phyloP scores from a whole-genome alignment of 2,329 filamentous ascomycete species.

The Beauveria caledonica region DNA sequence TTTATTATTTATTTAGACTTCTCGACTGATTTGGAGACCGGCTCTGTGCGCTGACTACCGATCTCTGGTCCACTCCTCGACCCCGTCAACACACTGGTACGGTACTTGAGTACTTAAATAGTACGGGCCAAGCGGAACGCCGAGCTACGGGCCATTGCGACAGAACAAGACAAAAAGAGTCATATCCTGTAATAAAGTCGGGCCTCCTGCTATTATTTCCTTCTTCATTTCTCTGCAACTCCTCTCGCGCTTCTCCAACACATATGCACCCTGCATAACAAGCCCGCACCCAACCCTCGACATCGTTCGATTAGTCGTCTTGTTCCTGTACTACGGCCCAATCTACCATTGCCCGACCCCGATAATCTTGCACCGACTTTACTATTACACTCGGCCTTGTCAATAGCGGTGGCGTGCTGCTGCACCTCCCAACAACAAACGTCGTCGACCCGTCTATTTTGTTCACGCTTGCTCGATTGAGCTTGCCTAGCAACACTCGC shows the following conservation, averaged over 20 bases:
- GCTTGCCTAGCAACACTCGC: not conserved
- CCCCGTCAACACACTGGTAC: not conserved
- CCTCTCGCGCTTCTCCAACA: not conserved
- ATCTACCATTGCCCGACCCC: slow-evolving; percentile 7
- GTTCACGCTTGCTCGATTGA: not conserved
- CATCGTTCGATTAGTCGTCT: not conserved
- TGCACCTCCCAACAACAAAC: not conserved
- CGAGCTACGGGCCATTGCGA: slow-evolving; percentile 8
- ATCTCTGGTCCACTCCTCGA: slow-evolving; percentile 1
- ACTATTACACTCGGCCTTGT: not conserved
- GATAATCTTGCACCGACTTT: not conserved
- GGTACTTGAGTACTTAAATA: no score
- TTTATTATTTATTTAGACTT: not conserved
- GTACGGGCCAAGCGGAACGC: slow-evolving; percentile 8
- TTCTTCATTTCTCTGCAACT: not conserved
- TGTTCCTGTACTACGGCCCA: slow-evolving; percentile 9
- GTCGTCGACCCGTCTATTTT: not conserved
- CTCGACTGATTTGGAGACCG: not conserved
- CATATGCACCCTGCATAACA: not conserved
- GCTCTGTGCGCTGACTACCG: slow-evolving; percentile 8
- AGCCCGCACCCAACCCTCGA: not conserved
- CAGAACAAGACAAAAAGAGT: slow-evolving; percentile 2
- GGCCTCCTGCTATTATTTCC: not conserved
- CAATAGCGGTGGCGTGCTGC: slow-evolving; percentile 2
- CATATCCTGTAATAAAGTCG: slow-evolving; percentile 8